These are phyloP conservation scores for Fusarium tuaranense DNA, from an alignment of 2,329 filamentous ascomycete genomes.

Conservation along the genomic window DNA sequence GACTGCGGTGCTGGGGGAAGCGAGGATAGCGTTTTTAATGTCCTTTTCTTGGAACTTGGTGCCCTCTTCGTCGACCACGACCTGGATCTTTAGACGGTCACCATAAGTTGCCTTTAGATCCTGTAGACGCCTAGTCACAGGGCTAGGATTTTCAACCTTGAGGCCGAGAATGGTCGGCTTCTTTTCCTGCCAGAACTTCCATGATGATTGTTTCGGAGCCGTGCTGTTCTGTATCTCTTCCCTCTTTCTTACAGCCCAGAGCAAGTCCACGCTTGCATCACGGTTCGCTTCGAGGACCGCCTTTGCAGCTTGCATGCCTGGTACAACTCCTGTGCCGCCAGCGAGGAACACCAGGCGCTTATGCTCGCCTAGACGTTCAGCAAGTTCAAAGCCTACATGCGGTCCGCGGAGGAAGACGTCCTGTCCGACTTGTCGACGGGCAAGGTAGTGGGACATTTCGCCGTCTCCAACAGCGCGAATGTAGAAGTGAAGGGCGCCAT, in stretches of 20 bases:
- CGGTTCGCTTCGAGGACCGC: conserved; percentile 62
- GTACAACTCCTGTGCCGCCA: conserved; percentile 92
- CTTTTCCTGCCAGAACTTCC: conserved; percentile 40
- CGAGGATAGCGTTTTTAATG: conserved; percentile 54
- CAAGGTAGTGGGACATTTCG: conserved; percentile 87
- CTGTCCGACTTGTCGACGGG: conserved; percentile 70
- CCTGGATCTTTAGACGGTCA: conserved; percentile 72
- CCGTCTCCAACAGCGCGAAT: conserved; percentile 83
- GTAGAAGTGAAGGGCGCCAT: conserved; percentile 73
- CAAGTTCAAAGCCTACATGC: conserved; percentile 72
- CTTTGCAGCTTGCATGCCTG: conserved; percentile 83
- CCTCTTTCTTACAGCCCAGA: conserved; percentile 82
- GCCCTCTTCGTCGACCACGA: conserved; percentile 86
- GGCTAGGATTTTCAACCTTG: conserved; percentile 48
- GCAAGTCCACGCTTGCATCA: conserved; percentile 68
- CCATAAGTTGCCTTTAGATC: conserved; percentile 69
- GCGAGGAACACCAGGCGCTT: conserved; percentile 82
- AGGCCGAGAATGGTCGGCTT: conserved; percentile 33
- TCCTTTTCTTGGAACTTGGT: conserved; percentile 69
- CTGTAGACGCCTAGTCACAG: conserved; percentile 72
- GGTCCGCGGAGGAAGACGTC: conserved; percentile 84
- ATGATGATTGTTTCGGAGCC: conserved; percentile 33
- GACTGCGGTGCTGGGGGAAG: not conserved
- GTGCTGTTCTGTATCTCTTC: conserved; percentile 58
- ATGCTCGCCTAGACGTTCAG: conserved; percentile 45